Conservation (phyloP, 257 asterid species). For the Coffea canephora region DNA sequence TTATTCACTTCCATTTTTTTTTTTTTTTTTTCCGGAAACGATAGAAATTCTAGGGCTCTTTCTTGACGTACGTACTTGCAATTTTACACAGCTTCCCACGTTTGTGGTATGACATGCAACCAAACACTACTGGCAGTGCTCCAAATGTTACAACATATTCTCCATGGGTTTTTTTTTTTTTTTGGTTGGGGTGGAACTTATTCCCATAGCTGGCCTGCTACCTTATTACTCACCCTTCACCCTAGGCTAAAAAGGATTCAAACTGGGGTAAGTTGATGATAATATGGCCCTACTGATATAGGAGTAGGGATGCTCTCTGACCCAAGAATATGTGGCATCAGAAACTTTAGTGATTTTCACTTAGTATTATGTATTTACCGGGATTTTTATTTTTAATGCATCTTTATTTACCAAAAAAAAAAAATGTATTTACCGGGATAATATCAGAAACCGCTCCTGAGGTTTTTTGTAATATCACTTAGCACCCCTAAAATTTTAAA, state of each 20-base stretch:
- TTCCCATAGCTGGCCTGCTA: not conserved
- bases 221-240: not conserved
- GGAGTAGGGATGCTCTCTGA: not conserved
- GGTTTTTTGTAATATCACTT: too few species aligned
- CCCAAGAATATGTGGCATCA: not conserved
- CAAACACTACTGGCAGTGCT: not conserved
- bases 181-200: not conserved
- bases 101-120: not conserved
- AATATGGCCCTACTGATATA: conserved; percentile 5
- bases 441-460: too few species aligned
- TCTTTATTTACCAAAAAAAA: too few species aligned
- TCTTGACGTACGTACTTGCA: not conserved
- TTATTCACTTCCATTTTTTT: not conserved
- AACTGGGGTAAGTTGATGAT: not conserved
- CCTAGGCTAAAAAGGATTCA: too few species aligned
- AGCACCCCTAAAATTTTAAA: too few species aligned
- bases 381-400: too few species aligned
- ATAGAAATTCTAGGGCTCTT: not conserved
- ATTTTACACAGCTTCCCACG: not conserved
- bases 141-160: conserved; percentile 6
- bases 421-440: too few species aligned
- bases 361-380: too few species aligned
- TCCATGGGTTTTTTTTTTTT: not conserved
- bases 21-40: not conserved
- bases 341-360: not conserved